Evolutionary conservation across 495 filamentous ascomycete species (phyloP).

Genomic region (Podospora conica): DNA sequence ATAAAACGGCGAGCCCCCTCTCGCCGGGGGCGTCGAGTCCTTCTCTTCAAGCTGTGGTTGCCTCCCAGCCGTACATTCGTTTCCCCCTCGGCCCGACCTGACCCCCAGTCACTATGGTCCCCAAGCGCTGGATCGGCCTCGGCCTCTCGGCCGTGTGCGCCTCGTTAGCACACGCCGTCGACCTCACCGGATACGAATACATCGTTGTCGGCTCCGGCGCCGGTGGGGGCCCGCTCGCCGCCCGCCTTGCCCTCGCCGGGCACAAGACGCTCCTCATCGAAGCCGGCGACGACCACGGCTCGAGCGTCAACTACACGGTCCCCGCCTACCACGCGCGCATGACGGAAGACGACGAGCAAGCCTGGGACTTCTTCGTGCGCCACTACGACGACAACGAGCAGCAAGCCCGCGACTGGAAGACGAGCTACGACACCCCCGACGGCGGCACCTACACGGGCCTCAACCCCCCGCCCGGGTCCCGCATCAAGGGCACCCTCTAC

Average conservation of each 20-base stretch:
- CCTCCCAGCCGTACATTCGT: background rate
- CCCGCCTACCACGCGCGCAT: conserved; percentile 19
- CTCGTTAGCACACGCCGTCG: conserved; percentile 12
- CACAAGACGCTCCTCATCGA: conserved; percentile 55
- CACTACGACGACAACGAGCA: conserved; percentile 36
- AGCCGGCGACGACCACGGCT: conserved; percentile 50
- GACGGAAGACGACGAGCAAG: conserved; percentile 28
- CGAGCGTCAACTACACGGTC: conserved; percentile 23
- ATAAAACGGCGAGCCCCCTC: background rate
- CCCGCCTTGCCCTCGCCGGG: conserved; percentile 53
- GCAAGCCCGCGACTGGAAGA: conserved; percentile 36
- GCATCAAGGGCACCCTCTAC: conserved; percentile 42
- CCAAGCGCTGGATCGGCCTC: background rate
- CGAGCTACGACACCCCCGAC: conserved; percentile 32
- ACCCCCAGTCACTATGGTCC: background rate
- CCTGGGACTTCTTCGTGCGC: conserved; percentile 44
- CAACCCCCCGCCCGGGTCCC: conserved; percentile 36
- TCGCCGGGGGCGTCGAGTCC: too few species aligned
- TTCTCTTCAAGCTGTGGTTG: background rate
- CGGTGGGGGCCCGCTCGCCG: conserved; percentile 56
- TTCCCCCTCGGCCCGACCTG: background rate
- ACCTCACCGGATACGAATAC: conserved; percentile 50
- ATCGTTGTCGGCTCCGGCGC: conserved; percentile 59
- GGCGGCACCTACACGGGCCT: conserved; percentile 33
- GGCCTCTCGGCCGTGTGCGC: conserved; percentile 10